These are phyloP conservation scores for Wallacemonas rigidus DNA, from an alignment of 208 protist species.

Conservation along the genomic window DNA sequence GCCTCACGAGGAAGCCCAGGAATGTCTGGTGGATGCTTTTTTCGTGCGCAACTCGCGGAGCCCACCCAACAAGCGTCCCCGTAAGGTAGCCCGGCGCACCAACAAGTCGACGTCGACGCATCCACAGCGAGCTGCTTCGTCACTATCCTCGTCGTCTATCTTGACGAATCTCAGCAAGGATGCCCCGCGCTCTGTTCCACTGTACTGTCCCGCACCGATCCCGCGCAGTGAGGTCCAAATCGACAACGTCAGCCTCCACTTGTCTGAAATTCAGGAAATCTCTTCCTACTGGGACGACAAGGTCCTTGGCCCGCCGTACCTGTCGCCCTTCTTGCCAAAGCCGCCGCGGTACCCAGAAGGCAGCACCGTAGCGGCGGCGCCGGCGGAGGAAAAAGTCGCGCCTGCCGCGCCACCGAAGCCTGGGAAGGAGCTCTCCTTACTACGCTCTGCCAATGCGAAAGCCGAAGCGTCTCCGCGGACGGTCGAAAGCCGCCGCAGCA, in stretches of 20 bases:
- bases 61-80: not conserved
- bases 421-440: not conserved
- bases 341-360: not conserved
- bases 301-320: constrained; percentile 14
- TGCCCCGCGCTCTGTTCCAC: not conserved
- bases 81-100: not conserved
- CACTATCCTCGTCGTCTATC: not conserved
- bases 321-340: constrained; percentile 19
- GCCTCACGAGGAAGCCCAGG: not conserved
- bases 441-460: not conserved
- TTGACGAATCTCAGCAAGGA: constrained; percentile 1
- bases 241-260: constrained; percentile 23
- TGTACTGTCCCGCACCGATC: constrained; percentile 10
- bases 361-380: not conserved
- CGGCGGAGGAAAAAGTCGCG: not conserved
- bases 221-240: constrained; percentile 7
- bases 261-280: constrained; percentile 22
- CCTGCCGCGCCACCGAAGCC: not conserved
- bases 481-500: not conserved
- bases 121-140: not conserved
- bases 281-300: constrained; percentile 30
- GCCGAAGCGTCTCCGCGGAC: not conserved
- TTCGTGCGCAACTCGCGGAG: not conserved
- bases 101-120: not conserved
- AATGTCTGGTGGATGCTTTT: constrained; percentile 13